Evolutionary conservation across 2,329 filamentous ascomycete genomes (phyloP), one percentile per base, ranked within the genome.

Genomic region (Fusarium illudens): DNA sequence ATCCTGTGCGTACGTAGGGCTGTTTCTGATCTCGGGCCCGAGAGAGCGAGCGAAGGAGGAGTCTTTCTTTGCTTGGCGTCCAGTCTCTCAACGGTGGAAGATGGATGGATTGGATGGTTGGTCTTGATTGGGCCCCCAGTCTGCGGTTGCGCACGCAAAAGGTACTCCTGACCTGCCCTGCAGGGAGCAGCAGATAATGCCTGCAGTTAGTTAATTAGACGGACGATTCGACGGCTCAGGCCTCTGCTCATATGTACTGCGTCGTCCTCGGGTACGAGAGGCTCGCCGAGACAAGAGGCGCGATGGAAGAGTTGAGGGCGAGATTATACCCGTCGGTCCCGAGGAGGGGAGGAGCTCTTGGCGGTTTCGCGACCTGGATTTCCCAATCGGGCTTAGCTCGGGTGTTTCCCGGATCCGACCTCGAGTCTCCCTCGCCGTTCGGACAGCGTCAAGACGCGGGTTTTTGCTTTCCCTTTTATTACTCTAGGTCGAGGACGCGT

Each of bases 311-410:
- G 37, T 30, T 36, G 32, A 51, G 10, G 32, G 62, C 59, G 52
- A 58, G 60, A 39, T 68, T n/a, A 58, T 68, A 58, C 46, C 67
- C 67, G 64, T 73, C 71, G 71, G 71, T 67, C 71, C 71, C 71
- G 71, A 72, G 48, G 58, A 67, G 54, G 66, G 48, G 66, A 51
- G 15, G 25, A 17, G 30, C 34, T 53, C 56, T 48, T 58, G 36
- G 51, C 39, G 42, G 11, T 33, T 34, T 55, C 62, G 36, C 46
- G 20, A 52, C 46, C 29, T 49, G 52, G 20, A n/a, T 39, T 52
- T 67, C 71, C 58, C 59, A 65, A 66, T 49, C 12, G 13, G 50
- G 73, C 15, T 55, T 75, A 73, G 73, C 62, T 56, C 6, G 22
- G n/a, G 56, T 48, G 32, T 48, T 39, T n/a, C 34, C 68, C 65